Base-by-base conservation (phyloP, 768 basidiomycete genomes). In the Lentinula aciculospora region DNA sequence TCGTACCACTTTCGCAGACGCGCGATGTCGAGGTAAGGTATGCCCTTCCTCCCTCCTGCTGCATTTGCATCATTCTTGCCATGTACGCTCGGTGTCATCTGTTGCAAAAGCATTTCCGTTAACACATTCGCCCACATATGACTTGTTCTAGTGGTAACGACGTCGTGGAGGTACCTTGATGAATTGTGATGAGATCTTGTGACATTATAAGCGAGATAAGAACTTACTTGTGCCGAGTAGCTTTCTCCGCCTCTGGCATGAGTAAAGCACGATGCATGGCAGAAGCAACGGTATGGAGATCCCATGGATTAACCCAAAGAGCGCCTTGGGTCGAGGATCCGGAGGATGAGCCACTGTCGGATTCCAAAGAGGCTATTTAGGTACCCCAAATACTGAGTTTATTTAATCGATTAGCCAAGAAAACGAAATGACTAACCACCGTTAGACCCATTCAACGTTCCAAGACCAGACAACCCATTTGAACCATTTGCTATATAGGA, bases 221-320 rank as follows among this genome's bases (percentile, higher is more conserved):
- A 44, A 44, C 42, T 19, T n/a, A 44, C 17, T 70, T 80, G 62
- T 99, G 96, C 15, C 96, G 78, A 17, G 71, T 67, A 3, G 75
- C 75, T 71, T 93, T 95, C 67, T 97, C 94, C 23, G 73, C 71
- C 3, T 83, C 73, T 9, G 83, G 76, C 95, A 98, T 98, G 15
- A 81, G 70, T 10, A 98, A 81, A 39, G 93, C 95, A 46, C 82
- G 74, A 73, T 99, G 84, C 74, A 99, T 97, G 5, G 94, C 92
- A 10, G 89, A 83, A 7, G 92, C 87, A 42, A 97, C 89, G 56
- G 90, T 92, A 85, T 92, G 62, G 39, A 98, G 83, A 69, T 95
- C 92, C 92, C 95, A 97, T 1, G 96, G 96, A 71, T 99, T 98
- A 58, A 97, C 89, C 60, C 92, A 83, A 19, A 97, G 74, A 21